Conservation (phyloP, 176 grass and related monocot genomes). For the Lolium perenne region DNA sequence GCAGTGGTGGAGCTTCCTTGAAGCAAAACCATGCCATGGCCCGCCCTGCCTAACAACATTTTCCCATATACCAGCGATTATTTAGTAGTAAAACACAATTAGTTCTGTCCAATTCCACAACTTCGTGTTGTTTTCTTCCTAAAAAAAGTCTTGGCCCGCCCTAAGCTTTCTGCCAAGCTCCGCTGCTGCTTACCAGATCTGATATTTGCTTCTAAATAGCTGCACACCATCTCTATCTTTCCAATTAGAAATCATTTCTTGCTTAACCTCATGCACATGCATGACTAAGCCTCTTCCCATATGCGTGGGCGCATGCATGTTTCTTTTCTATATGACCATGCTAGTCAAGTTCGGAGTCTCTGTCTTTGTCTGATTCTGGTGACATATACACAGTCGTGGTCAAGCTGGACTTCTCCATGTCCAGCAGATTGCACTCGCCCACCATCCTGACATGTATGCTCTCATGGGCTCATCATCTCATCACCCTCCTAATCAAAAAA, state of each 20-base stretch:
- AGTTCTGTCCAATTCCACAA: no score
- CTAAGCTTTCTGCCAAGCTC: no score
- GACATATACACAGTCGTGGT: neutral
- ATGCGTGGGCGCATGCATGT: neutral
- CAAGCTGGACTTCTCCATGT: neutral
- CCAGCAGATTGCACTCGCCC: neutral
- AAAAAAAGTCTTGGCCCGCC: no score
- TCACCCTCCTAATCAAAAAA: neutral
- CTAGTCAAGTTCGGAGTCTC: neutral
- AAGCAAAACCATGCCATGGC: no score
- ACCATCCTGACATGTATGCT: conserved; percentile 11
- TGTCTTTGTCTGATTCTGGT: neutral
- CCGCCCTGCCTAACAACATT: no score
- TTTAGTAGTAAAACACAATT: no score
- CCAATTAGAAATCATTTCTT: neutral
- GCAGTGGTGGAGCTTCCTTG: no score
- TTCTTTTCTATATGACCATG: neutral
- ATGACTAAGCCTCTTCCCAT: neutral
- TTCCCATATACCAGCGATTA: no score
- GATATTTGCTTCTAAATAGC: conserved; percentile 7
- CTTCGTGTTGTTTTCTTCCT: no score
- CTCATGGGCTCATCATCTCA: neutral
- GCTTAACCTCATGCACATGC: conserved; percentile 10
- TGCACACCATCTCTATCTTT: neutral
- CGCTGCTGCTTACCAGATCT: neutral